phyloP scores from a whole-genome alignment of 2,329 filamentous ascomycete genomes.

The Paraconiothyrium sp. region DNA sequence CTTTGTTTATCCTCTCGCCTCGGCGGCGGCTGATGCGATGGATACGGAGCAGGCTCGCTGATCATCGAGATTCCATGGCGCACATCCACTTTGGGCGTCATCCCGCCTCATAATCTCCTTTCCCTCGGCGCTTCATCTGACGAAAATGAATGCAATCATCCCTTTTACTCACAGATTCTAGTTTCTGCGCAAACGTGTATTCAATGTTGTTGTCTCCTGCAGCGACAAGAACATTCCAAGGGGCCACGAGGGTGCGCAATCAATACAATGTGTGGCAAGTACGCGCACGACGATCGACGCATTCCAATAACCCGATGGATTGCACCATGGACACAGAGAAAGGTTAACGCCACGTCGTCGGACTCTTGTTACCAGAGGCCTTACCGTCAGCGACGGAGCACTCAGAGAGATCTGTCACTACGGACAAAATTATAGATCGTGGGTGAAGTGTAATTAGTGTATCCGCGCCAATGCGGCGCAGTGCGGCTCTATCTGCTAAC shows the following conservation, averaged over 20 bases:
- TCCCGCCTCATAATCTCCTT: slow-evolving; percentile 6
- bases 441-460: neutral
- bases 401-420: neutral
- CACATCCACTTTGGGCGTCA: neutral
- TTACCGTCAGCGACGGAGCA: neutral
- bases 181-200: neutral
- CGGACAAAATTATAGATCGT: neutral
- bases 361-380: neutral
- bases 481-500: slow-evolving; percentile 11
- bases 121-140: slow-evolving; percentile 2
- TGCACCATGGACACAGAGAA: neutral
- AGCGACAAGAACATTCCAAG: neutral
- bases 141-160: slow-evolving; percentile 9
- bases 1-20: neutral
- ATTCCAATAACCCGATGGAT: slow-evolving; percentile 2
- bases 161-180: neutral
- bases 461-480: neutral
- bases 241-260: neutral
- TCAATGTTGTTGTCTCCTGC: neutral
- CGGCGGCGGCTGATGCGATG: neutral
- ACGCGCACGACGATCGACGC: slow-evolving; percentile 2
- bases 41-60: slow-evolving; percentile 1
- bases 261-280: neutral
- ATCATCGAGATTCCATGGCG: slow-evolving; percentile 2
- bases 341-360: neutral